Base-by-base conservation (phyloP, 495 filamentous ascomycete species). In the Aspergillus sclerotiicarbonarius region DNA sequence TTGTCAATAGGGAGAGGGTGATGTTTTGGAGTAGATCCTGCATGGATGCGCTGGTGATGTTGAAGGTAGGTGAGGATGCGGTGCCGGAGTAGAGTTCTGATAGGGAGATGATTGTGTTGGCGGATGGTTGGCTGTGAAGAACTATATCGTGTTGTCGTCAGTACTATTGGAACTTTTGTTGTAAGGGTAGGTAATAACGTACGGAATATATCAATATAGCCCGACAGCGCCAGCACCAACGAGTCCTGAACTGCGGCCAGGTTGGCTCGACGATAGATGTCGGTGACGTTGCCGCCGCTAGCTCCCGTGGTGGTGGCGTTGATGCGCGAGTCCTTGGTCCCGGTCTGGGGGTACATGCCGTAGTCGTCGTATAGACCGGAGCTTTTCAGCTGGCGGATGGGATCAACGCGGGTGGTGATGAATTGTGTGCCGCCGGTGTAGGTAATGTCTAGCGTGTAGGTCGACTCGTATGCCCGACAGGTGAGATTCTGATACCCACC, bases 11-110 rank as follows among this genome's bases (percentile, higher is more conserved):
- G 4, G 58, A 55, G 29, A 61, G 62, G 29, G 53, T 60, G 10
- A 65, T 62, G 25, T 64, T 60, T 16, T 66, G 61, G n/a, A 64
- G 56, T 0, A 69, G 21, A 9, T 64, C 33, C 31, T 66, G 62
- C n/a, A 64, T 13, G 21, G 53, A 39, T 5, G 51, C 53, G 51
- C 57, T 16, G 1, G 53, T 62, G 44, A 66, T 39, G 30, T 51
- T 54, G 54, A 69, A 62, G 8, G 15, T 25, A 2, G 61, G 66
- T 10, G 51, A 30, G 8, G n/a, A 8, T 4, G 47, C 33, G 6
- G 46, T 39, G 18, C 55, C 39, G 12, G 49, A 53, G 54, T 59
- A 66, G 9, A 60, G 53, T 13, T 45, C 41, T 7, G 63, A 64
- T 8, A 53, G 39, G 8, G 39, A 44, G 3, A 66, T 53, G 25